These are phyloP conservation scores for Spathaspora sp. DNA, from an alignment of 805 yeast genomes.

Conservation along the genomic window DNA sequence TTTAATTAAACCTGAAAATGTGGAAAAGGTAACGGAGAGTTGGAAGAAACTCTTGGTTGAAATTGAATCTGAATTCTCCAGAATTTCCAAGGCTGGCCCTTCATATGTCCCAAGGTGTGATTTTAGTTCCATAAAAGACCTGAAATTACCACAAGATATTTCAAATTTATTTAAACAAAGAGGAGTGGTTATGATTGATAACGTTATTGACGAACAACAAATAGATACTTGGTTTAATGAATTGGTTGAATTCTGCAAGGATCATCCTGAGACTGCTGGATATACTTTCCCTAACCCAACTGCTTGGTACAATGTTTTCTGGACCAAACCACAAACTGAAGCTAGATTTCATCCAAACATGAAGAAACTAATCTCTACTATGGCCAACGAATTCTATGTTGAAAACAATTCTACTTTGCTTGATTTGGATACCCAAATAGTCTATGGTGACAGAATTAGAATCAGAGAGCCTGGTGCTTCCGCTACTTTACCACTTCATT, in stretches of 20 bases:
- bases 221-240: slow-evolving; percentile 14
- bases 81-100: slow-evolving; percentile 17
- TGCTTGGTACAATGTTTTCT: slow-evolving; percentile 34
- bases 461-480: slow-evolving; percentile 34
- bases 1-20: slow-evolving; percentile 21
- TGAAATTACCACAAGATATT: slow-evolving; percentile 7
- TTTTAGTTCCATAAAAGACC: slow-evolving; percentile 15
- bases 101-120: slow-evolving; percentile 18
- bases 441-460: slow-evolving; percentile 41
- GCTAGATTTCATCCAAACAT: slow-evolving; percentile 37
- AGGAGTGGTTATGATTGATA: slow-evolving; percentile 15
- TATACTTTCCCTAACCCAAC: slow-evolving; percentile 22
- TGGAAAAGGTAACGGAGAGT: slow-evolving; percentile 19
- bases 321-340: slow-evolving; percentile 35
- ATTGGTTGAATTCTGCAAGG: slow-evolving; percentile 13
- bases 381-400: slow-evolving; percentile 12
- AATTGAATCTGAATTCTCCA: slow-evolving; percentile 16
- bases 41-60: slow-evolving; percentile 25
- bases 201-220: slow-evolving; percentile 12
- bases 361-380: slow-evolving; percentile 21
- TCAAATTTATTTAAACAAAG: slow-evolving; percentile 10
- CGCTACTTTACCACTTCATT: slow-evolving; percentile 34
- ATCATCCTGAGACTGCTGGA: slow-evolving; percentile 26
- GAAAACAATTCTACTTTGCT: slow-evolving; percentile 17
- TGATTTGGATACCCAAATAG: slow-evolving; percentile 27